These are phyloP conservation scores for Hypomyces perniciosus DNA, from an alignment of 2,329 filamentous ascomycete species.

Conservation along the genomic window DNA sequence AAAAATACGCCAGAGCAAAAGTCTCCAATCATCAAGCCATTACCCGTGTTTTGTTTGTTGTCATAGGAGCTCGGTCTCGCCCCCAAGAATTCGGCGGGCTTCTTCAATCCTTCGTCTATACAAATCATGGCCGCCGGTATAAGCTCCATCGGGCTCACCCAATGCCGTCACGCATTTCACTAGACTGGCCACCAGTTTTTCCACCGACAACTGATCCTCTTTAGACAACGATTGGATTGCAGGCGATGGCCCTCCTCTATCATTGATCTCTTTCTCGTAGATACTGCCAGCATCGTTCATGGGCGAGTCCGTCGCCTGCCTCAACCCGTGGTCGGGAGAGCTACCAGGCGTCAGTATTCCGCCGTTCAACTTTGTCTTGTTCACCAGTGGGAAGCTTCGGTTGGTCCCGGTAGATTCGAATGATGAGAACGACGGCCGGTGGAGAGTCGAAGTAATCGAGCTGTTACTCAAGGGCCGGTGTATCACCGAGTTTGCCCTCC, in stretches of 20 bases:
- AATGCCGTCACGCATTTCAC: conserved; percentile 55
- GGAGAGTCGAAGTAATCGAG: conserved; percentile 29
- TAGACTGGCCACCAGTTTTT: conserved; percentile 53
- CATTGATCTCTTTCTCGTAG: conserved; percentile 29
- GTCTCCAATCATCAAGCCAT: neutral
- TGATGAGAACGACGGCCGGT: conserved; percentile 52
- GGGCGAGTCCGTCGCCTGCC: conserved; percentile 42
- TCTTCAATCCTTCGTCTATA: conserved; percentile 68
- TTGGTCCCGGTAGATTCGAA: conserved; percentile 54
- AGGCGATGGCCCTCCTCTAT: conserved; percentile 27
- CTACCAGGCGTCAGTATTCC: conserved; percentile 43
- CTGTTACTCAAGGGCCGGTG: conserved; percentile 39
- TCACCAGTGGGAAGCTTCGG: conserved; percentile 57
- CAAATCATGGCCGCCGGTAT: conserved; percentile 55
- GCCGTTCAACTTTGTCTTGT: conserved; percentile 41
- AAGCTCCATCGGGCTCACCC: conserved; percentile 47
- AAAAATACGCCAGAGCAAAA: neutral
- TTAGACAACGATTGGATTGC: conserved; percentile 42
- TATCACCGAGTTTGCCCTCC: conserved; percentile 30
- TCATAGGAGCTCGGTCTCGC: conserved; percentile 29
- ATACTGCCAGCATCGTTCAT: conserved; percentile 42
- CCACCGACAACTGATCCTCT: conserved; percentile 56
- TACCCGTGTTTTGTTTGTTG: neutral
- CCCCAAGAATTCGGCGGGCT: conserved; percentile 68
- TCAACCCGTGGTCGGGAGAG: conserved; percentile 45